Percentiles rank a stretch among this genome's conserved stretches.
Evolutionary conservation across 2,329 filamentous ascomycete genomes (phyloP).

Genomic region (Thermomyces lanuginosus): DNA sequence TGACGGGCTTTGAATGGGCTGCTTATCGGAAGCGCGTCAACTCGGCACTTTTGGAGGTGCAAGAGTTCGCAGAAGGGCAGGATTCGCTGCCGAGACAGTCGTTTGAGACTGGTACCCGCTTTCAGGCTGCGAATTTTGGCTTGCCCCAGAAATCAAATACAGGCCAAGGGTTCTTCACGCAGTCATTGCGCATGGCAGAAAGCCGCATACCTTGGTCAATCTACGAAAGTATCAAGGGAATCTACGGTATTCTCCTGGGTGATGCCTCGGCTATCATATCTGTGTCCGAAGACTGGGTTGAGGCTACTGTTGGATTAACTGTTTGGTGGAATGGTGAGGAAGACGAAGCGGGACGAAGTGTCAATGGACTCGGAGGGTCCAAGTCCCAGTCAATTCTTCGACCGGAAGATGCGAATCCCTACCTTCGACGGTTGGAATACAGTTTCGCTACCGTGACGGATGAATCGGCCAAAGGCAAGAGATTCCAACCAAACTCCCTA

Average conservation of each 20-base stretch:
- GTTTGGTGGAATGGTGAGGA: slow-evolving; percentile 87
- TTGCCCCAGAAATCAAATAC: slow-evolving; percentile 16
- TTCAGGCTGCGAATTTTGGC: slow-evolving; percentile 34
- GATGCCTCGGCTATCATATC: slow-evolving; percentile 58
- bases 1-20: slow-evolving; percentile 65
- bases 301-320: slow-evolving; percentile 66
- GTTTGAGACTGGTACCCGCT: slow-evolving; percentile 25
- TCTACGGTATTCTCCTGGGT: slow-evolving; percentile 71
- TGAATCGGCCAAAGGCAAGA: slow-evolving; percentile 42
- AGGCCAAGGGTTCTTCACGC: slow-evolving; percentile 38
- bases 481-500: slow-evolving; percentile 58
- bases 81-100: slow-evolving; percentile 34
- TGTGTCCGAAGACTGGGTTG: slow-evolving; percentile 76
- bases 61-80: slow-evolving; percentile 62
- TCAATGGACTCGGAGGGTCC: slow-evolving; percentile 5
- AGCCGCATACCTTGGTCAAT: slow-evolving; percentile 80
- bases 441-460: slow-evolving; percentile 51
- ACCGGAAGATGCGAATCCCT: slow-evolving; percentile 38
- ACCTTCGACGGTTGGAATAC: slow-evolving; percentile 55
- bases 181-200: slow-evolving; percentile 55
- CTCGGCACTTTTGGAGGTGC: slow-evolving; percentile 52
- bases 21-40: slow-evolving; percentile 63
- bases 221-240: slow-evolving; percentile 63
- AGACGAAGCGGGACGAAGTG: too few relatives aligned
- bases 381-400: slow-evolving; percentile 23